Base-by-base conservation (phyloP, 1,139 yeast genomes). In the Magnusiomyces magnusii region DNA sequence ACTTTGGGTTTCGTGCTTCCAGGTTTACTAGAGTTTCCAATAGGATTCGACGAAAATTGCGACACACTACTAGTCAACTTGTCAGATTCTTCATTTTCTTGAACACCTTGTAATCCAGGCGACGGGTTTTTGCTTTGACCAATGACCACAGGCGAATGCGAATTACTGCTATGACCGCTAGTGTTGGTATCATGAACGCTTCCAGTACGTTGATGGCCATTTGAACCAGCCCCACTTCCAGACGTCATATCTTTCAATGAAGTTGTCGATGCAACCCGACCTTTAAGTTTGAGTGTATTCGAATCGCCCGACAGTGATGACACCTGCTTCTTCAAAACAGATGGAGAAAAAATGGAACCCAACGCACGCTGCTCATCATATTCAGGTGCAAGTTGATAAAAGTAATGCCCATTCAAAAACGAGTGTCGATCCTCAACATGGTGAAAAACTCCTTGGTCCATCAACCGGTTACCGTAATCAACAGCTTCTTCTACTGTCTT, bases 331-430 rank as follows among this genome's bases (percentile, higher is more conserved):
- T 36, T 42, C n/a, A 50, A 51, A 19, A 51, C 44, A 27, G 47
- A 52, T 17, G 53, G 57, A 2, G 55, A 49, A 51, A 57, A 57
- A 51, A 56, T 51, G 1, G 57, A 23, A 31, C 39, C 24, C 13
- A 36, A 19, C 50, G 50, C 28, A 36, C 51, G 44, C 39, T 55
- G 55, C 9, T 42, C 51, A 15, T 76, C 72, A 66, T 80, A 86
- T 51, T 85, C 86, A 0, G 81, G 81, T 47, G 80, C 80, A 57
- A 92, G 72, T 64, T 84, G 86, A 69, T 93, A 93, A 69, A 92
- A 92, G 69, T 91, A 93, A 69, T 93, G 92, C 0, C 99, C 99
- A 73, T 92, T 96, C 58, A 91, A 74, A 63, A 93, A 88, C 1
- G 87, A 83, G 68, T 93, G 98, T 51, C 93, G 80, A 54, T 82